Conservation (phyloP, 768 basidiomycete species). For the Ramaria rubella region DNA sequence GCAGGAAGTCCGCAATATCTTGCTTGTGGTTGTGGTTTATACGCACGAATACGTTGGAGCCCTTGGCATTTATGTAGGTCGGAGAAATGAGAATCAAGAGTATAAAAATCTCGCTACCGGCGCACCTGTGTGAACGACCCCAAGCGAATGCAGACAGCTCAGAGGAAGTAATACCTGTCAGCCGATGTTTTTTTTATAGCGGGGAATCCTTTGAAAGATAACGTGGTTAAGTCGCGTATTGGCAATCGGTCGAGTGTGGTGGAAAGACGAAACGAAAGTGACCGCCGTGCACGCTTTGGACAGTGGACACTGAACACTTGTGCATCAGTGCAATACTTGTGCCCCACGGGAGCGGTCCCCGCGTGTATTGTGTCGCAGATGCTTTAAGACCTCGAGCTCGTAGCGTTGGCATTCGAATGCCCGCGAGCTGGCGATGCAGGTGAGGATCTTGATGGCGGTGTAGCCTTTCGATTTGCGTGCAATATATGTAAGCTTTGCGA, state of each 20-base stretch:
- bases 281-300: neutral
- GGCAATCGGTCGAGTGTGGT: neutral
- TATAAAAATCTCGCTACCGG: neutral
- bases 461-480: neutral
- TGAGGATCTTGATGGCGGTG: neutral
- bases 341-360: neutral
- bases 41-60: neutral
- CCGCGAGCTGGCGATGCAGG: neutral
- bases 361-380: neutral
- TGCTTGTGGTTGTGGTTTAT: neutral
- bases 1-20: conserved; percentile 6
- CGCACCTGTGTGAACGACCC: neutral
- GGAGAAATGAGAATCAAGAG: neutral
- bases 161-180: neutral
- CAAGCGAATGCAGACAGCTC: neutral
- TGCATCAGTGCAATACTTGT: neutral
- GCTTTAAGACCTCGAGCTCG: neutral
- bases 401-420: neutral
- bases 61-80: neutral
- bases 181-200: neutral
- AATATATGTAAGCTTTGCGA: neutral
- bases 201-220: neutral
- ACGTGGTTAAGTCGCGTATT: neutral
- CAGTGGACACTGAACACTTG: neutral
- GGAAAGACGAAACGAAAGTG: neutral